Evolutionary conservation across 2,329 filamentous ascomycete species (phyloP), one percentile per base, ranked within the genome.

Genomic region (Ceratocystis cacaofunesta): DNA sequence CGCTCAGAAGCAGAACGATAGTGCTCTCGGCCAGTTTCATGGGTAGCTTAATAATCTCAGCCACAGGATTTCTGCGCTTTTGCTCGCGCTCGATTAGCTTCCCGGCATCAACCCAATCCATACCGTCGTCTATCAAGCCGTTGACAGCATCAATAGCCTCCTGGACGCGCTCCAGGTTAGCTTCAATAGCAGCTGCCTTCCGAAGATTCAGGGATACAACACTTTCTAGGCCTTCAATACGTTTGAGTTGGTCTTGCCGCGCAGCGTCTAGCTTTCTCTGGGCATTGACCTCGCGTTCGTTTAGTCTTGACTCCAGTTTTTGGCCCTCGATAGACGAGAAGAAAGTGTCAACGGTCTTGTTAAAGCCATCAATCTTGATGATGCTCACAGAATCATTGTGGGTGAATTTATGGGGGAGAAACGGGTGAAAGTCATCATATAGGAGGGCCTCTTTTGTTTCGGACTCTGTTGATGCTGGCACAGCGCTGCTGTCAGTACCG

Each of bases 291-390:
- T 99, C 91, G 61, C 87, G 84, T 73, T 97, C 92, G 3, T 84
- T 85, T 3, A 97, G 77, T 64, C 85, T 83, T 1, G 90, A 95
- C 73, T 95, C 88, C 0, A 97, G 80, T 73, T 90, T 95, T 73
- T 96, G 92, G 0, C 92, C 90, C 75, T 99, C 94, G 30, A 97
- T 84, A 0, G 92, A 97, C 0, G 94, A 97, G 74, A 95, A 97
- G 77, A 96, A 99, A 70, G 96, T 90, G 72, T 99, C 94, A 0
- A 96, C 91, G 0, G 91, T 94, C 72, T 88, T 88, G 74, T 96
- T 96, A 78, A 95, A 97, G 8, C 86, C 88, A 5, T 90, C 82
- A 69, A 92, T 91, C 64, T 89, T 83, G 12, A 97, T 72, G 17
- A 95, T 84, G 2, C 84, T 82, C 28, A 86, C 82, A 0, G 79